phyloP scores from a whole-genome alignment of 441 rosid genomes.

The Syzygium syzygioides region DNA sequence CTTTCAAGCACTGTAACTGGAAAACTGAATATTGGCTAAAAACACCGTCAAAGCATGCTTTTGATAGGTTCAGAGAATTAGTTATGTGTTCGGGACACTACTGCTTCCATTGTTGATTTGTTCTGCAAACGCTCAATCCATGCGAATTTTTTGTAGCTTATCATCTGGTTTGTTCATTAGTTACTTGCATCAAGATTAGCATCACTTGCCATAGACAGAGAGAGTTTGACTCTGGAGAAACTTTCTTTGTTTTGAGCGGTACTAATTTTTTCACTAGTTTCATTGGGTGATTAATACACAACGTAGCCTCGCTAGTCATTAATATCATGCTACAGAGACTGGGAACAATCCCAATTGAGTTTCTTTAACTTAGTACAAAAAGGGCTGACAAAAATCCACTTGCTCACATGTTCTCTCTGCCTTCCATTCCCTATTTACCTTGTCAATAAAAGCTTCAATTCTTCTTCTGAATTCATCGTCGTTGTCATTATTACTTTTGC shows the following conservation, averaged over 20 bases:
- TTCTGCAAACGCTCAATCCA: neutral
- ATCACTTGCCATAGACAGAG: neutral
- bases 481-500: neutral
- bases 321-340: neutral
- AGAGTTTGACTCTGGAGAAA: neutral
- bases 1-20: neutral
- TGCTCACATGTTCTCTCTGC: neutral
- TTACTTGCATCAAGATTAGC: neutral
- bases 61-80: neutral
- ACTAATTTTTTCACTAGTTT: neutral
- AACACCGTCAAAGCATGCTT: neutral
- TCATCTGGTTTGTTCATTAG: neutral
- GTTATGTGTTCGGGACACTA: no score
- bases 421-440: neutral
- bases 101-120: neutral
- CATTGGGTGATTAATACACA: neutral
- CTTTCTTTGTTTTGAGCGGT: neutral
- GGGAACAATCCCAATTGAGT: neutral
- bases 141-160: neutral
- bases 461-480: neutral
- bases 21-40: neutral
- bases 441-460: neutral
- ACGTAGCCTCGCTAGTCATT: neutral
- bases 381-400: neutral
- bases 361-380: neutral